Evolutionary conservation across 2,329 filamentous ascomycete genomes (phyloP).

Genomic region (Epicoccum nigrum): DNA sequence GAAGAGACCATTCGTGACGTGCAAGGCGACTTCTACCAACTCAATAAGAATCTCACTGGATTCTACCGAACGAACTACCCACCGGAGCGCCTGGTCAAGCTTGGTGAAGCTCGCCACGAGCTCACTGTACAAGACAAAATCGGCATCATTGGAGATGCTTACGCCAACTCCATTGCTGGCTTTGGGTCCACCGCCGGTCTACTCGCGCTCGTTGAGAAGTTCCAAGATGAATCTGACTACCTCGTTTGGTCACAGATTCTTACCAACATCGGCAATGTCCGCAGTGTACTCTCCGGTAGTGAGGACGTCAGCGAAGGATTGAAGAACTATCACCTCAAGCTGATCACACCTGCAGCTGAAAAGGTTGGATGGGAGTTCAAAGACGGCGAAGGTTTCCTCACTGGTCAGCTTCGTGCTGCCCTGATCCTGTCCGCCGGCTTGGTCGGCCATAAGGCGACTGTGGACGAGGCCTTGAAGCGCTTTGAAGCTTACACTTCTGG

Average conservation of each 20-base stretch:
- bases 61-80: constrained; percentile 96
- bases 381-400: constrained; percentile 80
- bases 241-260: constrained; percentile 89
- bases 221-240: constrained; percentile 80
- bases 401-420: constrained; percentile 79
- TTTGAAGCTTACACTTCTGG: constrained; percentile 80
- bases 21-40: constrained; percentile 84
- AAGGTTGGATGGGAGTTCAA: constrained; percentile 85
- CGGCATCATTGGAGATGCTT: constrained; percentile 86
- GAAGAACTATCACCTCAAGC: constrained; percentile 77
- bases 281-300: constrained; percentile 83
- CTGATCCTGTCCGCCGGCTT: constrained; percentile 77
- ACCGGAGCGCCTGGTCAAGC: constrained; percentile 77
- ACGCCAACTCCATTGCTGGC: constrained; percentile 86
- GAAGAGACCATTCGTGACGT: constrained; percentile 77
- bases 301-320: constrained; percentile 73
- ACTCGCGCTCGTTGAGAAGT: constrained; percentile 83
- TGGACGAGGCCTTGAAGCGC: constrained; percentile 74
- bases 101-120: constrained; percentile 76
- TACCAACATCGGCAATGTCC: constrained; percentile 75
- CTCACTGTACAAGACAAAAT: constrained; percentile 90
- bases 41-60: constrained; percentile 87
- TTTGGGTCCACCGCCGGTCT: constrained; percentile 81
- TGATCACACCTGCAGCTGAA: constrained; percentile 76
- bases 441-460: constrained; percentile 74